These are phyloP conservation scores for Pyrenophora teres DNA, from an alignment of 2,329 filamentous ascomycete species.

Conservation along the genomic window DNA sequence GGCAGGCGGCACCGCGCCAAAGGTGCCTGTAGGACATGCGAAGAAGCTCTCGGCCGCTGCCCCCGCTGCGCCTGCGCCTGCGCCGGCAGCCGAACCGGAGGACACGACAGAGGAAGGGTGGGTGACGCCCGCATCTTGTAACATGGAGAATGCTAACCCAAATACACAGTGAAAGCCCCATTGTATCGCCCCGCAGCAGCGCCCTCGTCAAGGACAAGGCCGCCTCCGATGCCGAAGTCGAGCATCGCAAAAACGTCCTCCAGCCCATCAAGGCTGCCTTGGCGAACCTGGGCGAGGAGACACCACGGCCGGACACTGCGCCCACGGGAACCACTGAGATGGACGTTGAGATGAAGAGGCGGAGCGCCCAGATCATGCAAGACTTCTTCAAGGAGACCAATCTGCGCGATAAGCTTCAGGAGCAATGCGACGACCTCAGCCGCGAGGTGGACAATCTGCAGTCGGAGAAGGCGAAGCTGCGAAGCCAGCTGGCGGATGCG, in stretches of 20 bases:
- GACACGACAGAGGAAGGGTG: constrained; percentile 17
- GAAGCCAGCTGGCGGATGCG: constrained; percentile 39
- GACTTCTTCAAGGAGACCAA: constrained; percentile 49
- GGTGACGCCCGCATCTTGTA: neutral
- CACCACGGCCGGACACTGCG: constrained; percentile 39
- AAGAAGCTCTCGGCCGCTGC: constrained; percentile 38
- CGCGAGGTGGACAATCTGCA: constrained; percentile 41
- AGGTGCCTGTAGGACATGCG: constrained; percentile 29
- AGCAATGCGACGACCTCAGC: constrained; percentile 41
- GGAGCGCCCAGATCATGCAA: constrained; percentile 45
- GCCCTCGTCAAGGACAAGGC: constrained; percentile 40
- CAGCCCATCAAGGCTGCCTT: constrained; percentile 37
- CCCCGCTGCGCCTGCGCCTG: constrained; percentile 13
- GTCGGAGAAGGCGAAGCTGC: constrained; percentile 37
- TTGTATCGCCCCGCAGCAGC: constrained; percentile 30
- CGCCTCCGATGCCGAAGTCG: constrained; percentile 44
- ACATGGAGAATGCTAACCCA: neutral
- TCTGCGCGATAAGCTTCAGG: constrained; percentile 43
- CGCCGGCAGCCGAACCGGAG: constrained; percentile 4
- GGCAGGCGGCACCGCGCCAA: constrained; percentile 25
- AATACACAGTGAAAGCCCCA: constrained; percentile 23
- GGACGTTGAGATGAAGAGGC: constrained; percentile 39
- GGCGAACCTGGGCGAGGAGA: constrained; percentile 37
- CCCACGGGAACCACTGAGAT: constrained; percentile 38
- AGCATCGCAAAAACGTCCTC: constrained; percentile 32